Evolutionary conservation across 2,329 filamentous ascomycete species (phyloP).

Genomic region (Botrytis squamosa): DNA sequence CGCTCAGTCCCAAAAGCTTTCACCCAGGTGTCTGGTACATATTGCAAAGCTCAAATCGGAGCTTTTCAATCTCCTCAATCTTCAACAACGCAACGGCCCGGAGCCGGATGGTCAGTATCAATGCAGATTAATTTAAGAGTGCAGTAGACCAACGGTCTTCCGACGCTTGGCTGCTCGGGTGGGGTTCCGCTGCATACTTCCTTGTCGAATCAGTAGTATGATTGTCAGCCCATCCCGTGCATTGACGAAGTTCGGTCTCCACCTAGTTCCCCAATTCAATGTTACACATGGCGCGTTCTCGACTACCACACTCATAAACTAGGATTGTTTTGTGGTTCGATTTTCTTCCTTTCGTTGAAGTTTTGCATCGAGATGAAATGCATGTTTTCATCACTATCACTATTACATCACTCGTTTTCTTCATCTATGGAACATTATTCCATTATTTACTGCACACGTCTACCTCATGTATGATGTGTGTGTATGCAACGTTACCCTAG

Average conservation of each 20-base stretch:
- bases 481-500: neutral
- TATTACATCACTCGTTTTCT: neutral
- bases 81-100: neutral
- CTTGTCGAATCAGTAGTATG: neutral
- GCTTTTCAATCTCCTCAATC: neutral
- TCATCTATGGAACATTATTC: neutral
- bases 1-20: neutral
- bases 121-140: conserved; percentile 5
- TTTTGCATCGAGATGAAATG: neutral
- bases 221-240: neutral
- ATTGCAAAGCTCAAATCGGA: neutral
- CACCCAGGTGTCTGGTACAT: conserved; percentile 11
- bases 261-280: neutral
- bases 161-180: conserved; percentile 1
- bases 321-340: neutral
- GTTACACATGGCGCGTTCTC: conserved; percentile 10
- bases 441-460: neutral
- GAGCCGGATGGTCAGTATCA: neutral
- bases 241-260: conserved; percentile 2
- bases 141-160: neutral
- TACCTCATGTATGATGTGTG: conserved; percentile 1
- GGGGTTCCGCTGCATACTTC: neutral
- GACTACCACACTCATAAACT: neutral
- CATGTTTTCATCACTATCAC: neutral
- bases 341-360: neutral